phyloP scores from a whole-genome alignment of 805 yeast genomes.

The Starmerella davenportii region DNA sequence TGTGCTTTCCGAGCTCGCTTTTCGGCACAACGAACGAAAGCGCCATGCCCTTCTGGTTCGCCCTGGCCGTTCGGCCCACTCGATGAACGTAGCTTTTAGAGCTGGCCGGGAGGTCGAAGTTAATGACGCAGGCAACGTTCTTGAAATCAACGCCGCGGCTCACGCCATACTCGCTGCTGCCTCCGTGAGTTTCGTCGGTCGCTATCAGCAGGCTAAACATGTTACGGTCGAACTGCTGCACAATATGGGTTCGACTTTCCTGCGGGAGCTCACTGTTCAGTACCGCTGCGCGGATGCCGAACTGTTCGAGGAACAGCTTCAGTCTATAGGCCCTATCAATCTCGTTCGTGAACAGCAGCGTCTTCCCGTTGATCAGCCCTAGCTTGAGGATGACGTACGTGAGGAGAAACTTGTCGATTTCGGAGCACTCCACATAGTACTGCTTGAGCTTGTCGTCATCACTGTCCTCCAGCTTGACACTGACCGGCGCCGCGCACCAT shows the following conservation, averaged over 20 bases:
- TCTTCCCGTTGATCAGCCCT: constrained; percentile 65
- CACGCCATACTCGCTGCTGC: constrained; percentile 57
- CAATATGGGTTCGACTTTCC: constrained; percentile 83
- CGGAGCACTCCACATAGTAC: constrained; percentile 70
- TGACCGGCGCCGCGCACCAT: constrained; percentile 70
- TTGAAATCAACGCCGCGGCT: constrained; percentile 93
- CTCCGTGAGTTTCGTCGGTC: constrained; percentile 63
- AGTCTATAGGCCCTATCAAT: constrained; percentile 90
- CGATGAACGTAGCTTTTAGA: constrained; percentile 83
- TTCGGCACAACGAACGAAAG: constrained; percentile 75
- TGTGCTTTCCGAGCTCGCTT: constrained; percentile 78
- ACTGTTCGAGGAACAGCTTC: constrained; percentile 80
- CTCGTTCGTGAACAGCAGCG: constrained; percentile 76
- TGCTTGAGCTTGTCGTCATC: constrained; percentile 44
- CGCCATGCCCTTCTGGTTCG: constrained; percentile 88
- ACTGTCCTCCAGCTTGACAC: constrained; percentile 61
- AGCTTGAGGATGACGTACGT: constrained; percentile 85
- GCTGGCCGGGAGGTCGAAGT: constrained; percentile 82
- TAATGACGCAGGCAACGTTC: constrained; percentile 89
- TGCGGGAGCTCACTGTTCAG: constrained; percentile 84
- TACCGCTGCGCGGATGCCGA: constrained; percentile 77
- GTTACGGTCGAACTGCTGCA: constrained; percentile 84
- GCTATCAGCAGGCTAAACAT: constrained; percentile 79
- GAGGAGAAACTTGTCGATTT: constrained; percentile 77
- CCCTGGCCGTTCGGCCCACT: constrained; percentile 94